phyloP scores from a whole-genome alignment of 1,284 basidiomycete genomes.

The Ustilago trichophora region DNA sequence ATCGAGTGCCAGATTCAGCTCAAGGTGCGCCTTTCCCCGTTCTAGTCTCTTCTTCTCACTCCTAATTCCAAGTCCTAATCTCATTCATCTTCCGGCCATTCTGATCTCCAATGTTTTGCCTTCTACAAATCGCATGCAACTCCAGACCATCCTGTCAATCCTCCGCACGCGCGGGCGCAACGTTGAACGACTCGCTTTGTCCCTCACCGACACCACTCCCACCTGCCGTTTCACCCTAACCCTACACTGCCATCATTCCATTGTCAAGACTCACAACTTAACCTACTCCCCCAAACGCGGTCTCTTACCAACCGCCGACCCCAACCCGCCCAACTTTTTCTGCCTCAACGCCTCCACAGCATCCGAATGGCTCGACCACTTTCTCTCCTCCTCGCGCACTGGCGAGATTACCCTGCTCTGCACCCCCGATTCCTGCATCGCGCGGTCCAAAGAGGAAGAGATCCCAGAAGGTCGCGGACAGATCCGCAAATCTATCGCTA shows the following conservation, averaged over 20 bases:
- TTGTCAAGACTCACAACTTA: constrained; percentile 54
- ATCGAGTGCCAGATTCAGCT: constrained; percentile 54
- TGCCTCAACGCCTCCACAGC: constrained; percentile 40
- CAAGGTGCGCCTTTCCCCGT: constrained; percentile 25
- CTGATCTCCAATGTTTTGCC: too few relatives aligned
- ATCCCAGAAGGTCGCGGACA: constrained; percentile 1
- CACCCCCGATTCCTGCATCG: constrained; percentile 24
- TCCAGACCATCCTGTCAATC: constrained; percentile 45
- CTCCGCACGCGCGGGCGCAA: constrained; percentile 38
- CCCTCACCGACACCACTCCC: constrained; percentile 12
- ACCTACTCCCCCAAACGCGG: constrained; percentile 53
- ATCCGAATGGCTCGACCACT: constrained; percentile 54
- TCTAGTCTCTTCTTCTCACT: not conserved
- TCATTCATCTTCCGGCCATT: too few relatives aligned
- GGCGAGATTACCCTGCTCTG: constrained; percentile 51
- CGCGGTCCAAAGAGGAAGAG: constrained; percentile 36
- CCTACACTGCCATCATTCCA: constrained; percentile 43
- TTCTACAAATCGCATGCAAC: too few relatives aligned
- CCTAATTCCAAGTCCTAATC: too few relatives aligned
- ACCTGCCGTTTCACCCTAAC: constrained; percentile 35
- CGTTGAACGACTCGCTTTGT: constrained; percentile 43
- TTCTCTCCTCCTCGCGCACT: constrained; percentile 32
- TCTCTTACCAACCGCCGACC: constrained; percentile 45
- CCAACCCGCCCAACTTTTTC: constrained; percentile 40
- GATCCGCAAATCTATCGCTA: constrained; percentile 38